A percentile compares a stretch with the other conserved stretches of the same genome.
Evolutionary conservation across 2,329 filamentous ascomycete genomes (phyloP).

Genomic region (Diaporthe sp.): DNA sequence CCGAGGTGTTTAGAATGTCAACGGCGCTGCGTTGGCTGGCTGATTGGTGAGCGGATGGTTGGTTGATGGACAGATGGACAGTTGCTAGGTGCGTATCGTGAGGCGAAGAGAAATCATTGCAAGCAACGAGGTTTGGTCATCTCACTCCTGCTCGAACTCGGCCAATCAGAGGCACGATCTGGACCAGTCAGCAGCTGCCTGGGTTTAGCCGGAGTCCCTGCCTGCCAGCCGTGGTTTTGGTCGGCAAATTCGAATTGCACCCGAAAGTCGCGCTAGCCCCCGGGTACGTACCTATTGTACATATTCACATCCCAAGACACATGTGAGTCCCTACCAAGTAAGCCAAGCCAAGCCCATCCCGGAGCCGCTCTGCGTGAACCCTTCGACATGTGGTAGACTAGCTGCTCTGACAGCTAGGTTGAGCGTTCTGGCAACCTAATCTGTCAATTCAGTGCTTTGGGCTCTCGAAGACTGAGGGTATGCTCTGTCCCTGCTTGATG

Average conservation of each 20-base stretch:
- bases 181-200: not conserved
- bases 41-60: not conserved
- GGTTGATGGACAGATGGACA: not conserved
- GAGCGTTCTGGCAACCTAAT: not conserved
- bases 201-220: not conserved
- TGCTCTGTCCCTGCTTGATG: slow-evolving; percentile 19
- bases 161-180: slow-evolving; percentile 2
- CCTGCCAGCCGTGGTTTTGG: slow-evolving; percentile 4
- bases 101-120: slow-evolving; percentile 17
- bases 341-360: slow-evolving; percentile 14
- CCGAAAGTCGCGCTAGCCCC: not conserved
- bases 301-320: not conserved
- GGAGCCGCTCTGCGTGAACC: not conserved
- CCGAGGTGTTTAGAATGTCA: not conserved
- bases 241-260: not conserved
- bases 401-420: not conserved
- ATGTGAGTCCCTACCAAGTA: not conserved
- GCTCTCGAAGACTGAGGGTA: not conserved
- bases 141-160: not conserved
- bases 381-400: not conserved
- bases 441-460: not conserved
- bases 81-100: not conserved
- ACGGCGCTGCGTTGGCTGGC: not conserved
- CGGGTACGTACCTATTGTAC: not conserved
- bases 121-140: slow-evolving; percentile 3